A percentile compares a stretch with the other conserved stretches of the same genome.
Evolutionary conservation across 225 moss, liverwort and hornwort species (phyloP).

Genomic region (Ulota crispa): DNA sequence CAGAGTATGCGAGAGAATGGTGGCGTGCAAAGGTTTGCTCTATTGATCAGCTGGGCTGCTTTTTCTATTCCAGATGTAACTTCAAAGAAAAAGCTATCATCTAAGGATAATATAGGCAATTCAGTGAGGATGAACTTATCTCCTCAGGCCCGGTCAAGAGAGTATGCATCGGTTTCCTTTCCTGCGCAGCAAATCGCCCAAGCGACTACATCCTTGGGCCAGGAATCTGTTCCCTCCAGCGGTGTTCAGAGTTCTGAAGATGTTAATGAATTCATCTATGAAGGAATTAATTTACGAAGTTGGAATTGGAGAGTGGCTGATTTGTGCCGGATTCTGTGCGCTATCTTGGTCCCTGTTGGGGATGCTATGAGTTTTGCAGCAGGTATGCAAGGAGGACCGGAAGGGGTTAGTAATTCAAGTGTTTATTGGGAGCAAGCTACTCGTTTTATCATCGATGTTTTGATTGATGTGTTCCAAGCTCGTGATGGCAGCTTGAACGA

Average conservation of each 20-base stretch:
- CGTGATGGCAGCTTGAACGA: conserved; percentile 42
- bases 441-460: conserved; percentile 72
- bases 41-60: conserved; percentile 66
- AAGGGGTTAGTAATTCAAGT: conserved; percentile 52
- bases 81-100: conserved; percentile 25
- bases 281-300: conserved; percentile 62
- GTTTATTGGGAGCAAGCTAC: conserved; percentile 77
- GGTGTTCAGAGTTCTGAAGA: conserved; percentile 35
- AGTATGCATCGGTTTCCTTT: conserved; percentile 24
- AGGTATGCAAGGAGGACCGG: conserved; percentile 65
- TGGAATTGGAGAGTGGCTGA: conserved; percentile 87
- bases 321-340: conserved; percentile 72
- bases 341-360: conserved; percentile 71
- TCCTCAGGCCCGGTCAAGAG: conserved; percentile 28
- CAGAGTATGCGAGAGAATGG: conserved; percentile 65
- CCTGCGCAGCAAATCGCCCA: conserved; percentile 15
- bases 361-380: conserved; percentile 68
- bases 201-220: conserved; percentile 18
- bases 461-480: conserved; percentile 64
- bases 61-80: conserved; percentile 45
- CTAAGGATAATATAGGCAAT: conserved; percentile 24
- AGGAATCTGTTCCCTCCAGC: conserved; percentile 25
- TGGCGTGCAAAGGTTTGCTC: conserved; percentile 65
- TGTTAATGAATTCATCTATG: conserved; percentile 42
- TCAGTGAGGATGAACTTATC: conserved; percentile 39